Conservation (phyloP, 495 filamentous ascomycete genomes). For the Aspergillus nidulans region DNA sequence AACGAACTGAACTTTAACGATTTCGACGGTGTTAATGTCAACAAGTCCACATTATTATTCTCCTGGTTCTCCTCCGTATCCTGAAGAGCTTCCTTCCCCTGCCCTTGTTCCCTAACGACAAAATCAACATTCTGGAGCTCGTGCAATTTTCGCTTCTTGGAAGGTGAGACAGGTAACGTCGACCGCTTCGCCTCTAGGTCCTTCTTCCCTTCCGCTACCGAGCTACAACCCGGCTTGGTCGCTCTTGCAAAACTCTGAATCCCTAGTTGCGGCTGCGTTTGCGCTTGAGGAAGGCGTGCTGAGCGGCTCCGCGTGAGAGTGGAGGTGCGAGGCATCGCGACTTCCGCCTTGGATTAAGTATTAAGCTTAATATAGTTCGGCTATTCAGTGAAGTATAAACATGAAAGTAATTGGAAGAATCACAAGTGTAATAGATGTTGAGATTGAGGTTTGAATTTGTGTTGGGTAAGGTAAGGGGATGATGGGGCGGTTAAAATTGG, state of each 20-base stretch:
- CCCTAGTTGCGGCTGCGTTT: conserved; percentile 19
- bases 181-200: neutral
- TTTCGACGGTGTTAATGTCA: conserved; percentile 34
- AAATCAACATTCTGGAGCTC: conserved; percentile 35
- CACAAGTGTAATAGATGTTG: neutral
- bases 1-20: conserved; percentile 37
- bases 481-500: neutral
- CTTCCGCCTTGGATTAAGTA: conserved; percentile 18
- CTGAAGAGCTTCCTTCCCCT: neutral
- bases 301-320: conserved; percentile 13
- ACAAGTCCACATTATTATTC: neutral
- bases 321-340: conserved; percentile 36
- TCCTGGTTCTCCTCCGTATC: neutral
- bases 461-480: neutral
- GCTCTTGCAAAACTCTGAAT: conserved; percentile 42
- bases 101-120: neutral
- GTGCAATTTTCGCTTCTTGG: conserved; percentile 45
- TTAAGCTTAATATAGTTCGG: conserved; percentile 13
- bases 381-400: conserved; percentile 21
- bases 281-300: conserved; percentile 28
- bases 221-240: conserved; percentile 36
- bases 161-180: conserved; percentile 34
- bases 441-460: neutral
- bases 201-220: conserved; percentile 19
- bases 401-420: neutral